Evolutionary conservation across 2,329 filamentous ascomycete genomes (phyloP), one percentile per base, ranked within the genome.

Genomic region (Aspergillus intermedius): DNA sequence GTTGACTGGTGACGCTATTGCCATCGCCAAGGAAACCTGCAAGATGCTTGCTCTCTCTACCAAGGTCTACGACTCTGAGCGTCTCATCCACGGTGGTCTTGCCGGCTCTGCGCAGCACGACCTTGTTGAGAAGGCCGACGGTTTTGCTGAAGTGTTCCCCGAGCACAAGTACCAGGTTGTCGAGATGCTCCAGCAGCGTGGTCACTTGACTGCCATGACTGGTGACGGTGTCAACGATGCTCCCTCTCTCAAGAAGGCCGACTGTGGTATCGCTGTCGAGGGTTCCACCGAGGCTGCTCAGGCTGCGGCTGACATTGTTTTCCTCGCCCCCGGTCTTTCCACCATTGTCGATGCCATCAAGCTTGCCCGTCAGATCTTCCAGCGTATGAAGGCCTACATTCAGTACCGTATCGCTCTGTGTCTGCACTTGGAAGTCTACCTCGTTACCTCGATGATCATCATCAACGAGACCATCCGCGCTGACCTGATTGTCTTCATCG

Each of bases 51-150:
- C 84, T 57, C 81, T 88, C 51, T 84, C 84, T 60, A 88, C 85
- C 67, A 88, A 88, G 77, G 85, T 89, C 57, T 88, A 88, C 77
- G 87, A 88, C 76, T 88, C 85, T 51, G 82, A 86, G 65, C 84
- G 83, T 73, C 79, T 89, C 57, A 87, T 88, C 60, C 82, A 87
- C 72, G 84, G 84, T 72, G 85, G 85, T 76, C 79, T 88, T 53
- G 79, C 82, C 51, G 85, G 85, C 59, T 81, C 83, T 55, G 83
- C 83, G 52, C 82, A 87, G 72, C 82, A 88, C 73, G 85, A 88
- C 65, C 80, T 89, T 28, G 84, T 87, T 54, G 85, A 88, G 74
- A 81, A 83, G 60, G 83, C 83, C 49, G 83, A 87, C 61, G 83
- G 83, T 70, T 86, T 86, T 69, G 83, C 83, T 55, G 83, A 87